Base-by-base conservation (phyloP, 2,329 filamentous ascomycete species). In the Fusarium neocosmosporiellum region DNA sequence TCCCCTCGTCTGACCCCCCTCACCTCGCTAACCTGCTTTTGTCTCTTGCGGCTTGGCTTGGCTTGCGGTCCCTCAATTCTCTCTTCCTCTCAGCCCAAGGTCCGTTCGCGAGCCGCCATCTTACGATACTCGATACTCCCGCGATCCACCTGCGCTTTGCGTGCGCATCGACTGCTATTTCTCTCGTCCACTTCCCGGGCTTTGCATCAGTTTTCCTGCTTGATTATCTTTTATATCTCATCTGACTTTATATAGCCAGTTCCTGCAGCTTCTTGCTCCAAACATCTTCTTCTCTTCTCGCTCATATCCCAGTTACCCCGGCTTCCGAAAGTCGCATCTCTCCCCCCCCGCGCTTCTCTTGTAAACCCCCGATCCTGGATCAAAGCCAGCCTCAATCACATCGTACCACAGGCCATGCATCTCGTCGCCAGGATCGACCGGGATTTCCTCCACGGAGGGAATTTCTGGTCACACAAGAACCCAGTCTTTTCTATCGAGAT, bases 391-490 rank as follows among this genome's bases (percentile, higher is more conserved):
- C 59, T 68, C 48, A 48, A 46, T 46, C 41, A 46, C 41, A 46
- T 31, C 67, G 66, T 43, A 65, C 46, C 64, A 36, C 58, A 46
- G 41, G 8, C 41, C 41, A 77, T 77, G 75, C 66, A 77, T 69
- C 75, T 74, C 43, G 67, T 75, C 37, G 65, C 67, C 48, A 69
- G 75, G 66, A 66, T 69, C 29, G 66, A 74, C 73, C 71, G 43
- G 67, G 75, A 77, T 73, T 22, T 73, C 64, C 65, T 71, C 46
- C 67, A 76, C 27, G 68, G 72, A 69, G 67, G 62, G 39, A 62
- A 31, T 20, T 62, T 73, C 14, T 72, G 62, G 70, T 73, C 66
- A 50, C 50, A 37, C n/a, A 59, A 36, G 29, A 59, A 39, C 10
- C 72, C 71, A 41, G 24, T 67, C 27, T 66, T 72, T n/a, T 37